Conservation (phyloP, 2,329 filamentous ascomycete species). For the Dactylellina haptotyla region DNA sequence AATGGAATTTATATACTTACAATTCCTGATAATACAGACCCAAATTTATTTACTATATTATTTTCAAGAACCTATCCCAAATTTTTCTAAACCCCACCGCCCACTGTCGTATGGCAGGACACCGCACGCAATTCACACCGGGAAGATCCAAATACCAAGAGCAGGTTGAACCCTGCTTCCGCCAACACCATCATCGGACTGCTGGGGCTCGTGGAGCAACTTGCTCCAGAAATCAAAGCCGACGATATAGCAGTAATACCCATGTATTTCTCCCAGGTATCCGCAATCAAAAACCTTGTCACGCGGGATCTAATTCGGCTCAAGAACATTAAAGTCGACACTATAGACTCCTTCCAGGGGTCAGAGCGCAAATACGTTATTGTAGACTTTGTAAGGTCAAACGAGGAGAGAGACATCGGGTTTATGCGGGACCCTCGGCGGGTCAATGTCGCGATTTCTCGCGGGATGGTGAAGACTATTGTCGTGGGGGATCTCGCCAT, state of each 20-base stretch:
- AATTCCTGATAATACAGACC: no score
- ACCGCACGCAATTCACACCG: no score
- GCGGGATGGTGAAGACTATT: background rate
- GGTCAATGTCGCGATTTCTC: conserved; percentile 1
- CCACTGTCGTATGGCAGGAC: no score
- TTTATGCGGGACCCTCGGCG: background rate
- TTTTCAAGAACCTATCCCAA: no score
- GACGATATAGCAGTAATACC: background rate
- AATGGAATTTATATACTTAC: no score
- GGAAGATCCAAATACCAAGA: no score
- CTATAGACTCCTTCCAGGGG: conserved; percentile 11
- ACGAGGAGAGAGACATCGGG: background rate
- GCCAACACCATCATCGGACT: no score
- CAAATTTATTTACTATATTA: no score
- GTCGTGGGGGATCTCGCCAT: conserved; percentile 3
- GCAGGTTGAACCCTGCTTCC: no score
- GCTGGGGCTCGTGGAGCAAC: no score
- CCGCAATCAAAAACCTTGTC: background rate
- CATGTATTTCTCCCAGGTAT: background rate
- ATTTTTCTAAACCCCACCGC: no score
- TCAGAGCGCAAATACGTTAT: background rate
- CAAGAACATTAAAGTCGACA: background rate
- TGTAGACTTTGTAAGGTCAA: conserved; percentile 15
- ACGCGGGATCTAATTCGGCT: background rate
- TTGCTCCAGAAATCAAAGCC: no score